phyloP scores from a whole-genome alignment of 345 rosid genomes.

The Sonneratia caseolaris region DNA sequence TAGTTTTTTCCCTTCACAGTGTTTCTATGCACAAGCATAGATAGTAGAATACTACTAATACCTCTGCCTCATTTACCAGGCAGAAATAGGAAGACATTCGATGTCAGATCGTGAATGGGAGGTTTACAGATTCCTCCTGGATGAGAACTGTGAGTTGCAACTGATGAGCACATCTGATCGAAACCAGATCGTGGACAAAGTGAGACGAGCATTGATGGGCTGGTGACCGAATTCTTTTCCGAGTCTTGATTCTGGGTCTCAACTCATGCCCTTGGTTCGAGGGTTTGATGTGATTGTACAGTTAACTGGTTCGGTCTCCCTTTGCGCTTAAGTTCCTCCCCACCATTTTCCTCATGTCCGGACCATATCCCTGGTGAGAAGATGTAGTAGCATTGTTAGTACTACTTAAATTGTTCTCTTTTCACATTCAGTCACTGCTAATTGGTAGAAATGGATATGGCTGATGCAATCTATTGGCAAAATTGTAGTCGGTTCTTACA shows the following conservation, averaged over 20 bases:
- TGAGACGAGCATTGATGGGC: conserved; percentile 74
- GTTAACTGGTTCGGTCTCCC: not conserved
- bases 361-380: not conserved
- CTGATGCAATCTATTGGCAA: not conserved
- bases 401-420: not conserved
- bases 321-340: not conserved
- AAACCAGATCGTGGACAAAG: conserved; percentile 54
- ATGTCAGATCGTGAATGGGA: conserved; percentile 71
- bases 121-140: conserved; percentile 75
- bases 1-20: too few relatives aligned
- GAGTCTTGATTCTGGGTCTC: not conserved
- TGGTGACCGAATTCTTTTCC: conserved; percentile 31
- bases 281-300: not conserved
- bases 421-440: not conserved
- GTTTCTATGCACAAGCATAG: not conserved
- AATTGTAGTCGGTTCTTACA: not conserved
- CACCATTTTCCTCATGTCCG: not conserved
- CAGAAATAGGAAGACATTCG: conserved; percentile 69
- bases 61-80: conserved; percentile 24
- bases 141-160: conserved; percentile 37
- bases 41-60: not conserved
- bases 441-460: not conserved
- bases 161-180: conserved; percentile 28
- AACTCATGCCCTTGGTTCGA: not conserved
- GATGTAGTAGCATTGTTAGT: not conserved